Evolutionary conservation across 306 rosid species (phyloP), one percentile per base, ranked within the genome.

Genomic region (Styphnolobium japonicum): DNA sequence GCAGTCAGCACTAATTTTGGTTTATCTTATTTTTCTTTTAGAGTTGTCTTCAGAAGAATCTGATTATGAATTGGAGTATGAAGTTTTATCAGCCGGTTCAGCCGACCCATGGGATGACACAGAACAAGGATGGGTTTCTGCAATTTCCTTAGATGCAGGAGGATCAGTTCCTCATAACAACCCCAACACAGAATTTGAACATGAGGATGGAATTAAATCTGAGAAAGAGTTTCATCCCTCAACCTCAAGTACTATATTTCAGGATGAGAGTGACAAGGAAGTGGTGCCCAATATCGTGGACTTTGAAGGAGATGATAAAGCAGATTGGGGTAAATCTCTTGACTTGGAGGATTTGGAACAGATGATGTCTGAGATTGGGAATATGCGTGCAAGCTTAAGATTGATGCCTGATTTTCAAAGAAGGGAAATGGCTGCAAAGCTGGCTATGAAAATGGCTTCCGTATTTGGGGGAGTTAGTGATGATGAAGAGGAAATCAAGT

Each of bases 401-500:
- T 80, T 89, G 83, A 90, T 92, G 92, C 94, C 94, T 10, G 97
- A 90, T 84, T 90, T 88, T 83, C 90, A 86, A 79, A 87, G 92
- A 76, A 80, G 90, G 84, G 92, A 89, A 83, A 92, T 82, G 94
- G 97, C 97, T 42, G 97, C 94, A 40, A 88, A 92, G 65, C 67
- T 89, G 76, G 92, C 94, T 2, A 51, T 88, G 91, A 89, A 88
- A 83, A 88, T 89, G 94, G 97, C 94, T 56, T 43, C 90, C 73
- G 80, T 86, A 89, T 92, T 88, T 80, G 89, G 88, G 56, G 97
- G 86, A 29, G 80, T 43, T 62, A 89, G 92, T 77, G 97, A 65
- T 37, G 70, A 84, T 62, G 96, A 91, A 39, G 89, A 67, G 74
- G 85, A 83, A 77, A 81, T 48, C 56, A 67, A 79, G 74, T 22